Evolutionary conservation across 495 filamentous ascomycete genomes (phyloP).

Genomic region (Penicillium pancosmium): DNA sequence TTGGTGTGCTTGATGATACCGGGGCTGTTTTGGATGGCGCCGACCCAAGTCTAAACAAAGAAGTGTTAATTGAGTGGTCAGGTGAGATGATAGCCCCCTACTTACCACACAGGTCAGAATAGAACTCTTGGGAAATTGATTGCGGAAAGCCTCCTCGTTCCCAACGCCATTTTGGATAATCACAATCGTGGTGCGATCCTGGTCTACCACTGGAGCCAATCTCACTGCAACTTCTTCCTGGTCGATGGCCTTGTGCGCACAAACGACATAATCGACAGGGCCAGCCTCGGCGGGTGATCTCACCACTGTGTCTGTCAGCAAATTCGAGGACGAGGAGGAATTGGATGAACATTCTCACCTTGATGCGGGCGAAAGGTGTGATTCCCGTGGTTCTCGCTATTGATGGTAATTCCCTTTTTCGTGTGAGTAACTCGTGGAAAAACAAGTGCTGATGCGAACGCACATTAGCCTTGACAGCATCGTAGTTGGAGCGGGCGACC

Average conservation of each 20-base stretch:
- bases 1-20: conserved; percentile 48
- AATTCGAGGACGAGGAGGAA: no score
- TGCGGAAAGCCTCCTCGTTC: conserved; percentile 64
- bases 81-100: not conserved
- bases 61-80: not conserved
- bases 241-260: conserved; percentile 55
- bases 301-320: conserved; percentile 32
- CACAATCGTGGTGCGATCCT: conserved; percentile 50
- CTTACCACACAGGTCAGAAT: conserved; percentile 62
- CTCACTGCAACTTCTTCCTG: conserved; percentile 35
- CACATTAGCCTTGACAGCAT: conserved; percentile 46
- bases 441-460: not conserved
- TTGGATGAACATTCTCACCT: conserved; percentile 24
- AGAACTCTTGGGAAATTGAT: conserved; percentile 53
- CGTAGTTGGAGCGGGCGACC: conserved; percentile 56
- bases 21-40: conserved; percentile 48
- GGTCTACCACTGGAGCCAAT: conserved; percentile 43
- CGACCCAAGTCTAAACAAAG: conserved; percentile 49
- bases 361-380: conserved; percentile 43
- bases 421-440: not conserved
- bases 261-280: conserved; percentile 47
- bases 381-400: conserved; percentile 50
- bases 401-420: conserved; percentile 44
- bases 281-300: conserved; percentile 41
- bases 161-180: conserved; percentile 74